A percentile compares a stretch with the other conserved stretches of the same genome.
Evolutionary conservation across 148 eudicot species (phyloP).

Genomic region (Heliosperma pusillum): DNA sequence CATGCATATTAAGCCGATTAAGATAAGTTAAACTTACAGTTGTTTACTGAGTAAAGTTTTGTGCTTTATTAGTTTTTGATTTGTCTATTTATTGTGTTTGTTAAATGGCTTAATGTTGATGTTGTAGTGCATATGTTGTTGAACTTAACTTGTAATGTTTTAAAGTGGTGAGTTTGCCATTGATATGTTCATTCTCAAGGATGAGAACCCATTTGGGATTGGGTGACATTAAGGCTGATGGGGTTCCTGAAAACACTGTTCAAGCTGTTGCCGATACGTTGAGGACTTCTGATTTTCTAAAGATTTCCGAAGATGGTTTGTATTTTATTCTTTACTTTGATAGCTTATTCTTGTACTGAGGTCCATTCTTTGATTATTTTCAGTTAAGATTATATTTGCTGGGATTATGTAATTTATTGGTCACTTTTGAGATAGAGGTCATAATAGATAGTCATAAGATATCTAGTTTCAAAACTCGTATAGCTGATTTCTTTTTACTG

Average conservation of each 20-base stretch:
- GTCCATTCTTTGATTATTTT: not conserved
- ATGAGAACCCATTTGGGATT: constrained; percentile 72
- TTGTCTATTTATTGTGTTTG: not conserved
- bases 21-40: too few species aligned
- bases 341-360: not conserved
- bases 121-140: not conserved
- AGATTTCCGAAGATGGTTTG: constrained; percentile 84
- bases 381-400: not conserved
- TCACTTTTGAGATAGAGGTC: not conserved
- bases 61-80: not conserved
- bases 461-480: not conserved
- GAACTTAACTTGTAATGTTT: constrained; percentile 45
- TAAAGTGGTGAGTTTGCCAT: constrained; percentile 85
- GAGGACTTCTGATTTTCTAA: constrained; percentile 61
- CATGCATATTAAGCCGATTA: too few species aligned
- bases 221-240: constrained; percentile 70
- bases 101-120: not conserved
- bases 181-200: constrained; percentile 81
- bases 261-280: constrained; percentile 70
- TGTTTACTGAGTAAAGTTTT: not conserved
- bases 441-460: not conserved
- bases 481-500: not conserved
- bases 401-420: not conserved
- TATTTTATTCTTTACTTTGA: not conserved
- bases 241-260: constrained; percentile 61